Evolutionary conservation across 352 stramenopile species (phyloP), one percentile per base, ranked within the genome.

Genomic region (Elongisporangium undulatum): DNA sequence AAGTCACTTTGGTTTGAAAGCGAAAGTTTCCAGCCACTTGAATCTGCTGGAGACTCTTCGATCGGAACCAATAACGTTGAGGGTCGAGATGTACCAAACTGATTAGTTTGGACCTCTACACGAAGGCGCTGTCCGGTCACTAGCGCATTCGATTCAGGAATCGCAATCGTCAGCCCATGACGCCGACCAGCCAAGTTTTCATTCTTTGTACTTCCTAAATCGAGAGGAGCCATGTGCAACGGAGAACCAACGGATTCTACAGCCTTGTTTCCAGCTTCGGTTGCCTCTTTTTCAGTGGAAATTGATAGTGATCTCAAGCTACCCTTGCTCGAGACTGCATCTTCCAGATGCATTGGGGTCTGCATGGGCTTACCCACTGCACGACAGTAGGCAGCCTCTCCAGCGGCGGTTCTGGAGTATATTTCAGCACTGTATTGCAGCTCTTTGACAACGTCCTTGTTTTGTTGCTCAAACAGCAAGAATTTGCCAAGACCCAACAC

Each of bases 401-500:
- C 82, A 26, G 77, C 80, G 34, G 72, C 59, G 3, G 79, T 94
- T 34, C 83, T 72, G 15, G 83, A 68, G 56, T 87, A 96, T 2
- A 95, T 81, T 59, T 96, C 87, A 1, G 85, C 86, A 50, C 86
- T 92, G 63, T 93, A 96, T 62, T 95, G 84, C 10, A 96, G 67
- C 58, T 96, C 87, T 62, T 96, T 96, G 55, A 96, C 70, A n/a
- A 96, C 82, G 45, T 96, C 87, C 61, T 95, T 94, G 71, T 95
- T 96, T 53, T 95, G 85, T 58, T 95, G 87, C 56, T 95, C 86
- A 59, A 89, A 96, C 3, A 96, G 62, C n/a, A 94, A 54, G 50
- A 96, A 83, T 41, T 95, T 95, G 16, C 87, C 85, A 15, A 87
- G 69, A 4, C 86, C 85, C 50, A 82, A 70, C 23, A 89, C 63